Percentiles rank a stretch among this genome's conserved stretches.
These are phyloP conservation scores for Puccinia hordei DNA, from an alignment of 1,284 basidiomycete species.

Conservation along the genomic window DNA sequence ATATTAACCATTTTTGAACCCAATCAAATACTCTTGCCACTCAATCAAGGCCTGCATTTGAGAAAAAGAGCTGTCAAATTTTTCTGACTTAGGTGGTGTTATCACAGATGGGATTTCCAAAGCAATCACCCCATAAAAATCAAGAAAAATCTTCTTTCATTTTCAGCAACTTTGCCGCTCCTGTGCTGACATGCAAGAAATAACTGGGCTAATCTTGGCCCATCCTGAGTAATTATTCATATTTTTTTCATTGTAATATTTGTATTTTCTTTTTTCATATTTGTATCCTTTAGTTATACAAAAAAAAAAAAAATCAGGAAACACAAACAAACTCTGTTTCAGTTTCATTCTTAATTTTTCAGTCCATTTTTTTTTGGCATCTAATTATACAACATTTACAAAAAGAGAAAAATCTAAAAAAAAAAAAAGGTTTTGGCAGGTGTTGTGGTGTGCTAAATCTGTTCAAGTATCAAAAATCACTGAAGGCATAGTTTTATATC, in stretches of 20 bases:
- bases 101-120: conserved; percentile 11
- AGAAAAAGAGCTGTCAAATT: background rate
- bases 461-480: no score
- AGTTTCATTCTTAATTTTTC: no score
- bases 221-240: background rate
- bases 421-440: no score
- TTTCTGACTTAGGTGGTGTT: background rate
- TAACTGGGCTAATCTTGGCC: conserved; percentile 6
- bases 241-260: background rate
- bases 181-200: background rate
- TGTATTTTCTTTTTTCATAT: no score
- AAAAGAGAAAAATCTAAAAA: no score
- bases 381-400: no score
- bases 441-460: no score
- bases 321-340: no score
- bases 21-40: conserved; percentile 19
- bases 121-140: conserved; percentile 29
- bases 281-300: no score
- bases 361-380: no score
- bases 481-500: no score
- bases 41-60: conserved; percentile 14
- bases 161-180: background rate
- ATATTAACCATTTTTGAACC: conserved; percentile 26
- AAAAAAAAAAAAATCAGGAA: no score
- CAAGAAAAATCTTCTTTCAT: background rate